Conservation (phyloP, 2,329 filamentous ascomycete genomes). For the Aspergillus puulaauensis region DNA sequence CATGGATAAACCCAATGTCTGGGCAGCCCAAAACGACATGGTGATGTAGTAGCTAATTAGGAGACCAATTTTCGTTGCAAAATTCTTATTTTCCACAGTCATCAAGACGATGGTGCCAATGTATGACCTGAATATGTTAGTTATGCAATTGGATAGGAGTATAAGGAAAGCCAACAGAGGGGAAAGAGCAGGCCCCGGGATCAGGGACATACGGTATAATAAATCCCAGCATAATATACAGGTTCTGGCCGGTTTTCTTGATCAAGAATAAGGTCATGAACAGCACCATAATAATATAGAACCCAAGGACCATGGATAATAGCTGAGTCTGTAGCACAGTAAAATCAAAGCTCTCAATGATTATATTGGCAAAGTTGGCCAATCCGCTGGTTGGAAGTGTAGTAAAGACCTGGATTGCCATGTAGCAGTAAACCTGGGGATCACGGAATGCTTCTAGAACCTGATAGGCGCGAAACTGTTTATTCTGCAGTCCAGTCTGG, state of each 20-base stretch:
- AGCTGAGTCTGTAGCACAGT: slow-evolving; percentile 67
- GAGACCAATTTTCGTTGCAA: slow-evolving; percentile 63
- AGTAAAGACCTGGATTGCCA: slow-evolving; percentile 66
- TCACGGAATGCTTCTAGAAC: slow-evolving; percentile 61
- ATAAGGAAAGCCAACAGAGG: slow-evolving; percentile 7
- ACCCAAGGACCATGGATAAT: slow-evolving; percentile 69
- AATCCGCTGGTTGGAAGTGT: slow-evolving; percentile 72
- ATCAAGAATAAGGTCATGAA: slow-evolving; percentile 66
- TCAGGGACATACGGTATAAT: slow-evolving; percentile 58
- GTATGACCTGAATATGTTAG: slow-evolving; percentile 54
- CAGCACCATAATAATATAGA: slow-evolving; percentile 70
- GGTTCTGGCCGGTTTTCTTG: slow-evolving; percentile 66
- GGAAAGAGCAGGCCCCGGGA: too few species aligned
- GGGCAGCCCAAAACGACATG: slow-evolving; percentile 74
- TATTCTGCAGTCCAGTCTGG: slow-evolving; percentile 63
- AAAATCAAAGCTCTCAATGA: slow-evolving; percentile 70
- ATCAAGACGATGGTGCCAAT: slow-evolving; percentile 71
- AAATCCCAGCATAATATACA: slow-evolving; percentile 65
- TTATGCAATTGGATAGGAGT: not conserved
- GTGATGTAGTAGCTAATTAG: slow-evolving; percentile 75
- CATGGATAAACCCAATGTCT: slow-evolving; percentile 66
- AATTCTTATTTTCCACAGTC: slow-evolving; percentile 60
- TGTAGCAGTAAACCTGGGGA: slow-evolving; percentile 66
- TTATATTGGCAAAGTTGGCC: slow-evolving; percentile 71
- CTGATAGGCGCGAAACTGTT: slow-evolving; percentile 53